Percentiles rank a stretch among this genome's conserved stretches.
phyloP scores from a whole-genome alignment of 495 filamentous ascomycete species.

The Penicillium parvum region DNA sequence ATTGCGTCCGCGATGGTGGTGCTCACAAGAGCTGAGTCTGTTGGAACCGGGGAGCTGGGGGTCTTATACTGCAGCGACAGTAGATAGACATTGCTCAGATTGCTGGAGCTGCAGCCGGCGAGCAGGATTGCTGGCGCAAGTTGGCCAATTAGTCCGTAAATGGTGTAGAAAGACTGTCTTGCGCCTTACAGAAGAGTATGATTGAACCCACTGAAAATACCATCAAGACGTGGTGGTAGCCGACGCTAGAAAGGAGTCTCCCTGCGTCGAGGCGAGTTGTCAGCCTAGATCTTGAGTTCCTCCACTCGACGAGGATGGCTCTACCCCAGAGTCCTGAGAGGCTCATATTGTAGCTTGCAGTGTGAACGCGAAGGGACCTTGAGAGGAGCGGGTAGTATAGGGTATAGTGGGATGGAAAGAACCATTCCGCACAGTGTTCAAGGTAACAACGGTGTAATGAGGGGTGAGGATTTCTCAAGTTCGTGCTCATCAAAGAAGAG shows the following conservation, averaged over 20 bases:
- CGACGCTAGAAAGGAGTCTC: constrained; percentile 5
- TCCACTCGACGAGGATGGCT: neutral
- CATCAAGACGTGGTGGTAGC: constrained; percentile 11
- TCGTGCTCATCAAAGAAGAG: no score
- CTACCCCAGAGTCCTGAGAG: no score
- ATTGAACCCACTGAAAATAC: constrained; percentile 4
- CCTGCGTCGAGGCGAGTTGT: neutral
- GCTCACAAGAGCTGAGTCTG: neutral
- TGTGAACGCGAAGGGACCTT: no score
- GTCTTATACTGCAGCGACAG: constrained; percentile 12
- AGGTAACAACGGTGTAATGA: no score
- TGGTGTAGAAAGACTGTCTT: neutral
- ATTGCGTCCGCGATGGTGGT: constrained; percentile 5
- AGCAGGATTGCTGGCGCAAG: constrained; percentile 7
- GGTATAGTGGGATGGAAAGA: no score
- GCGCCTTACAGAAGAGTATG: constrained; percentile 8
- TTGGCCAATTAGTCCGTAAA: neutral
- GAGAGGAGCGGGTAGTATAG: no score
- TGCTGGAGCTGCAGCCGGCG: constrained; percentile 10
- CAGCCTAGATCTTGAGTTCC: neutral
- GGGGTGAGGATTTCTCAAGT: no score
- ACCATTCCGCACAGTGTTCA: no score
- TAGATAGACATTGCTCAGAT: constrained; percentile 14
- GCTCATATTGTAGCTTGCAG: no score
- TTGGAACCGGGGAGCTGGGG: neutral